These are phyloP conservation scores for Dianthus caryophyllus DNA, from an alignment of 148 eudicot species.

Conservation along the genomic window DNA sequence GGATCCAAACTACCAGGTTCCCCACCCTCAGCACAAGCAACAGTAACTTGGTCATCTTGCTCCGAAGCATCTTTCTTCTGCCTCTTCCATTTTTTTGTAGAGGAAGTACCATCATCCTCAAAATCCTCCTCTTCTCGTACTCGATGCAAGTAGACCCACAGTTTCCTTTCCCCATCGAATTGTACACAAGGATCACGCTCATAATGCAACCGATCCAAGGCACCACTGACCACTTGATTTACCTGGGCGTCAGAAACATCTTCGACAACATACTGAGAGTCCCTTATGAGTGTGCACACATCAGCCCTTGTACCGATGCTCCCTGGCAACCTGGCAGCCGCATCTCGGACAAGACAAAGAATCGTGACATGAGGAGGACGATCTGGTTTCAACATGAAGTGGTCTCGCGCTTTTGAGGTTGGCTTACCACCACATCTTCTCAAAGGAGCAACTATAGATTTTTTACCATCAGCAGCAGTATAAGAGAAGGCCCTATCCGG, in stretches of 20 bases:
- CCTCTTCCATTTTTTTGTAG: conserved; percentile 95
- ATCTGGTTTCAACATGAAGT: conserved; percentile 81
- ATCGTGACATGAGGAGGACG: conserved; percentile 96
- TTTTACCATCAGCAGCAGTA: conserved; percentile 90
- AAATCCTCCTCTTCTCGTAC: conserved; percentile 95
- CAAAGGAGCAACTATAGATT: conserved; percentile 90
- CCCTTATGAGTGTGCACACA: conserved; percentile 86
- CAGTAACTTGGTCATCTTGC: conserved; percentile 62
- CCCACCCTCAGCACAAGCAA: conserved; percentile 47
- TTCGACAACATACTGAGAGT: conserved; percentile 86
- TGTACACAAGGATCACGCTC: conserved; percentile 97
- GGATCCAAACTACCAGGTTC: conserved; percentile 57
- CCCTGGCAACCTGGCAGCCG: conserved; percentile 92
- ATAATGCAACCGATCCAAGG: conserved; percentile 95
- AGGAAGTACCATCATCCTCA: conserved; percentile 97
- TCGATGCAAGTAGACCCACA: conserved; percentile 95
- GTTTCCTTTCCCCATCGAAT: conserved; percentile 77
- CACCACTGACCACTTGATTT: conserved; percentile 95
- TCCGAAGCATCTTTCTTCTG: conserved; percentile 83
- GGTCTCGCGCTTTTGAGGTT: conserved; percentile 93
- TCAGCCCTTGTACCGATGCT: conserved; percentile 95
- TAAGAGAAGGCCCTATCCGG: conserved; percentile 95
- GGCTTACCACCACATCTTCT: conserved; percentile 98
- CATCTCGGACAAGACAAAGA: conserved; percentile 96
- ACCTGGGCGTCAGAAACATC: conserved; percentile 75